phyloP scores from a whole-genome alignment of 176 grass and related monocot species.

The Eragrostis nindensis region DNA sequence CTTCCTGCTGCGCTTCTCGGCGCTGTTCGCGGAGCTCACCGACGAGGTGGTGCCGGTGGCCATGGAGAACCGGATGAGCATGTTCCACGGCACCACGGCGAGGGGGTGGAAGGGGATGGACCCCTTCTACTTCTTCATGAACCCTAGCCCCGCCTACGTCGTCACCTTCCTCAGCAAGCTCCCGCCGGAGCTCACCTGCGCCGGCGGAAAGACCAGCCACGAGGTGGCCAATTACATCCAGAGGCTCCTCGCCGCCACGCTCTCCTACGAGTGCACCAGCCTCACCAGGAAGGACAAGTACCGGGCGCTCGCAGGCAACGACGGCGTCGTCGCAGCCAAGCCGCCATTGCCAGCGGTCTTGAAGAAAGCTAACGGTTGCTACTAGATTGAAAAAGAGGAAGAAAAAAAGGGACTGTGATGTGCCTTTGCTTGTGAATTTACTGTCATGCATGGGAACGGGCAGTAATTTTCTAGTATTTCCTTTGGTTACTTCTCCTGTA shows the following conservation, averaged over 20 bases:
- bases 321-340: conserved; percentile 52
- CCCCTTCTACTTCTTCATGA: conserved; percentile 96
- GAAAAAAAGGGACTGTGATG: background rate
- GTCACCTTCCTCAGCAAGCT: conserved; percentile 80
- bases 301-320: conserved; percentile 70
- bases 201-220: conserved; percentile 66
- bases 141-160: conserved; percentile 72
- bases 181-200: conserved; percentile 67
- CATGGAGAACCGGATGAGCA: conserved; percentile 68
- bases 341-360: background rate
- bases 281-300: conserved; percentile 97
- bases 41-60: conserved; percentile 78
- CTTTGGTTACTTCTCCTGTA: conserved; percentile 5
- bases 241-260: conserved; percentile 71
- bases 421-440: conserved; percentile 1
- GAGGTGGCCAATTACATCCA: conserved; percentile 89
- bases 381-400: background rate
- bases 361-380: conserved; percentile 27
- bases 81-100: conserved; percentile 91
- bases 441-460: conserved; percentile 19
- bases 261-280: conserved; percentile 86
- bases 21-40: conserved; percentile 86
- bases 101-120: conserved; percentile 91
- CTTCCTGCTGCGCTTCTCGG: conserved; percentile 84
- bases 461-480: background rate